Percentiles rank a stretch among this genome's conserved stretches.
These are phyloP conservation scores for Tetrahymena malaccensis DNA, from an alignment of 73 alveolate genomes.

Conservation along the genomic window DNA sequence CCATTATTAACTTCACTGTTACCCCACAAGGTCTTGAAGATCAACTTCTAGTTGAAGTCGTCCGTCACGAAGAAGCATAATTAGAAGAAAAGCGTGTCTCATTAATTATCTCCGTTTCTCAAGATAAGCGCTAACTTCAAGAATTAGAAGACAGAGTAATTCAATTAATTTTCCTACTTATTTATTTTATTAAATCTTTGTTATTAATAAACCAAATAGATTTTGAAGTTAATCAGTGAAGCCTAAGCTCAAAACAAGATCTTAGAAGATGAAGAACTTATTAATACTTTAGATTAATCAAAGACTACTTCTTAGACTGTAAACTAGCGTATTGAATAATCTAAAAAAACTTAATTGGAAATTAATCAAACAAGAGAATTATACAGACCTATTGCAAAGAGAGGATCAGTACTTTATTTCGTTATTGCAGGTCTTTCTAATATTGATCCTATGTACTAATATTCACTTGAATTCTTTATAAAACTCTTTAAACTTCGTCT, in stretches of 20 bases:
- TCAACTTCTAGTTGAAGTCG: constrained; percentile 98
- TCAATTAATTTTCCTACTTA: no score
- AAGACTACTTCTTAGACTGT: constrained; percentile 87
- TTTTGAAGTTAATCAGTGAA: constrained; percentile 86
- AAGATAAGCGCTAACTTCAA: constrained; percentile 89
- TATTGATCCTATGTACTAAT: constrained; percentile 98
- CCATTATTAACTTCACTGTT: constrained; percentile 99
- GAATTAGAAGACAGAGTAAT: constrained; percentile 71
- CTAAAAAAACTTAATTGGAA: constrained; percentile 93
- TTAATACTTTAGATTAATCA: constrained; percentile 91
- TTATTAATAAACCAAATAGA: constrained; percentile 31
- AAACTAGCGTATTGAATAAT: constrained; percentile 88
- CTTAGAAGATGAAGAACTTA: constrained; percentile 96
- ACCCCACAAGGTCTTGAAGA: constrained; percentile 99
- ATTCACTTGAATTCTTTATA: constrained; percentile 97
- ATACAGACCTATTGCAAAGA: constrained; percentile 89
- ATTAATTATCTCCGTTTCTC: constrained; percentile 88
- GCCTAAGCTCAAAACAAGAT: constrained; percentile 98
- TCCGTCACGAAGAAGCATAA: constrained; percentile 96
- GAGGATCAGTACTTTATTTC: constrained; percentile 98
- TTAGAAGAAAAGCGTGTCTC: constrained; percentile 93
- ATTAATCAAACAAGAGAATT: constrained; percentile 89
- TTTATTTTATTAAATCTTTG: no score
- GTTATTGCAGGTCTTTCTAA: constrained; percentile 92
- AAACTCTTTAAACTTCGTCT: constrained; percentile 95